Evolutionary conservation across 805 yeast genomes (phyloP).

Genomic region (Yarrowia keelungensis): DNA sequence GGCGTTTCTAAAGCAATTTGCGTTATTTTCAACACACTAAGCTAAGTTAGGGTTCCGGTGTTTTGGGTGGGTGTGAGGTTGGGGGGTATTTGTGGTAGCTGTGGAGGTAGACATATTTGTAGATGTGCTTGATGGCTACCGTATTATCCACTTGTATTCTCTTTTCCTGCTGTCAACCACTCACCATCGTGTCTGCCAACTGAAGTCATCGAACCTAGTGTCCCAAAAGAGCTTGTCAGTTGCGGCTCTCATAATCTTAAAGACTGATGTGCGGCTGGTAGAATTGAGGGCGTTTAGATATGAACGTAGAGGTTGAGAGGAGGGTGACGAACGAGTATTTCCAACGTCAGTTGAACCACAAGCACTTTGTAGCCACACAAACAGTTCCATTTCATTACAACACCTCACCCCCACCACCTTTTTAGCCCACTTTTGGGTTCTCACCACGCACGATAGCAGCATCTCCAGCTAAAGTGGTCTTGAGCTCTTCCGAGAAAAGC

Average conservation of each 20-base stretch:
- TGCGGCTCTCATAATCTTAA: conserved; percentile 16
- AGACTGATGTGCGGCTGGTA: conserved; percentile 21
- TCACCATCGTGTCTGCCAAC: neutral
- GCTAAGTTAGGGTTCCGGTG: conserved; percentile 10
- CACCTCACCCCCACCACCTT: neutral
- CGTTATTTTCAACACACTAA: conserved; percentile 27
- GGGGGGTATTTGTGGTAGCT: no score
- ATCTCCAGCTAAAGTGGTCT: neutral
- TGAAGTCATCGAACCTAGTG: conserved; percentile 28
- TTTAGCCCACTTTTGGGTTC: conserved; percentile 6
- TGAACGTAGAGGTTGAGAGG: neutral
- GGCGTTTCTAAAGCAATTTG: conserved; percentile 36
- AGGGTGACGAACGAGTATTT: no score
- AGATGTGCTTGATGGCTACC: no score
- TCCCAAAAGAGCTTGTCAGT: conserved; percentile 19
- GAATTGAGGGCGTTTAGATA: conserved; percentile 14
- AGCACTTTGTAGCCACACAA: no score
- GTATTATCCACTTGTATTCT: no score
- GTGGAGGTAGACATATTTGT: no score
- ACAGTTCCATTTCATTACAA: no score
- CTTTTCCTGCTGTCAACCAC: no score
- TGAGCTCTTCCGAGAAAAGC: conserved; percentile 18
- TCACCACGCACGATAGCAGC: conserved; percentile 17
- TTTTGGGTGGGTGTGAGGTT: neutral
- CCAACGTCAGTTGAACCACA: no score